These are phyloP conservation scores for Amaranthus tricolor DNA, from an alignment of 179 eudicot species.

Conservation along the genomic window DNA sequence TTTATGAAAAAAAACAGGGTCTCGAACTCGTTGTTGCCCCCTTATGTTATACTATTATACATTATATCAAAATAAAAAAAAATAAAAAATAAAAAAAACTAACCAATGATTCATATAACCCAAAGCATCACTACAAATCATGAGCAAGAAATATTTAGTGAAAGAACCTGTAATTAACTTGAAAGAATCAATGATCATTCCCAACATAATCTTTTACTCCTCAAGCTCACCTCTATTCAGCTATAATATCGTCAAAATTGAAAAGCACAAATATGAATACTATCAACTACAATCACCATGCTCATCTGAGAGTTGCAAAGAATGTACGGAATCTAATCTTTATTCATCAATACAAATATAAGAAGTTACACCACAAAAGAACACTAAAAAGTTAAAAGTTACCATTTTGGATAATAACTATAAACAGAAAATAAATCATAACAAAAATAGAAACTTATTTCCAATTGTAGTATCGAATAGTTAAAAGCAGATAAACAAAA, in stretches of 20 bases:
- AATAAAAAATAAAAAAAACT: not conserved
- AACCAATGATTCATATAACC: not conserved
- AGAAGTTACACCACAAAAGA: not conserved
- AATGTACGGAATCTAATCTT: slow-evolving; percentile 2
- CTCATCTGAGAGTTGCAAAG: not conserved
- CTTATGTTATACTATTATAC: no score
- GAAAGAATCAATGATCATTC: not conserved
- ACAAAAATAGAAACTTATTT: not conserved
- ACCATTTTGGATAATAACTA: not conserved
- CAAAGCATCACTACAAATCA: not conserved
- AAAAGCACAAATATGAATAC: not conserved
- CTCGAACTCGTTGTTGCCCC: no score
- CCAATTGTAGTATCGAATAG: slow-evolving; percentile 5
- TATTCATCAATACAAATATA: not conserved
- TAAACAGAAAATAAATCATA: not conserved
- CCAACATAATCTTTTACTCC: not conserved
- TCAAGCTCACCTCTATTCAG: not conserved
- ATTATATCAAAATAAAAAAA: not conserved
- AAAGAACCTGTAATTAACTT: not conserved
- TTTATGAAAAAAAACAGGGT: no score
- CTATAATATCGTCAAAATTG: no score
- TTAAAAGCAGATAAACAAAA: slow-evolving; percentile 5
- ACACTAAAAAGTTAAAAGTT: not conserved
- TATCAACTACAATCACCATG: not conserved
- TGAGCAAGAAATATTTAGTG: not conserved